Evolutionary conservation across 108 stramenopile species (phyloP).

Genomic region (Skeletonema grethae): DNA sequence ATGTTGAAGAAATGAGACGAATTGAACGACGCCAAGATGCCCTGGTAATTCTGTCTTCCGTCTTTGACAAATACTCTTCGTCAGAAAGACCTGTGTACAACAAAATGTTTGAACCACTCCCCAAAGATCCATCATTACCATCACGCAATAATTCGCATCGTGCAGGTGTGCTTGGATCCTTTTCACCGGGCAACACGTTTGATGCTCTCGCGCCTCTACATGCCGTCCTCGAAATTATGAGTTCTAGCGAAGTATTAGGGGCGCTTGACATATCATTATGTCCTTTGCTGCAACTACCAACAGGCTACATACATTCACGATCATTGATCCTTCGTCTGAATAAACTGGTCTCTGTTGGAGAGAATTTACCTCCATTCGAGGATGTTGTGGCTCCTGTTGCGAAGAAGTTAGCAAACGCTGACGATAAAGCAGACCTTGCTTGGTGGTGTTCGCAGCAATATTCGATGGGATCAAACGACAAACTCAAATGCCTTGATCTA

Average conservation of each 20-base stretch:
- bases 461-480: slow-evolving; percentile 49
- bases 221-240: slow-evolving; percentile 30
- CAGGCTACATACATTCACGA: slow-evolving; percentile 76
- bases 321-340: slow-evolving; percentile 60
- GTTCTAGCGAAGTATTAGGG: slow-evolving; percentile 41
- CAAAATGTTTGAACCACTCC: slow-evolving; percentile 68
- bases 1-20: slow-evolving; percentile 51
- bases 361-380: slow-evolving; percentile 62
- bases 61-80: slow-evolving; percentile 53
- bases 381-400: slow-evolving; percentile 61
- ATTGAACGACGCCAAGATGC: slow-evolving; percentile 79
- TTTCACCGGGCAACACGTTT: slow-evolving; percentile 40
- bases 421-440: slow-evolving; percentile 67
- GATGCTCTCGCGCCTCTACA: slow-evolving; percentile 75
- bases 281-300: slow-evolving; percentile 65
- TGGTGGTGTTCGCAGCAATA: slow-evolving; percentile 80
- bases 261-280: slow-evolving; percentile 73
- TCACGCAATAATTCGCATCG: slow-evolving; percentile 1
- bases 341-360: slow-evolving; percentile 39
- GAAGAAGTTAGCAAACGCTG: slow-evolving; percentile 51
- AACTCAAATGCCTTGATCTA: slow-evolving; percentile 71
- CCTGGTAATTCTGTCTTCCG: slow-evolving; percentile 69
- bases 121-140: slow-evolving; percentile 31
- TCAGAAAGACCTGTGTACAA: slow-evolving; percentile 59
- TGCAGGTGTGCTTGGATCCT: slow-evolving; percentile 38